These are phyloP conservation scores for Sarocladiaceae sp. DNA, from an alignment of 2,329 filamentous ascomycete species.

Conservation along the genomic window DNA sequence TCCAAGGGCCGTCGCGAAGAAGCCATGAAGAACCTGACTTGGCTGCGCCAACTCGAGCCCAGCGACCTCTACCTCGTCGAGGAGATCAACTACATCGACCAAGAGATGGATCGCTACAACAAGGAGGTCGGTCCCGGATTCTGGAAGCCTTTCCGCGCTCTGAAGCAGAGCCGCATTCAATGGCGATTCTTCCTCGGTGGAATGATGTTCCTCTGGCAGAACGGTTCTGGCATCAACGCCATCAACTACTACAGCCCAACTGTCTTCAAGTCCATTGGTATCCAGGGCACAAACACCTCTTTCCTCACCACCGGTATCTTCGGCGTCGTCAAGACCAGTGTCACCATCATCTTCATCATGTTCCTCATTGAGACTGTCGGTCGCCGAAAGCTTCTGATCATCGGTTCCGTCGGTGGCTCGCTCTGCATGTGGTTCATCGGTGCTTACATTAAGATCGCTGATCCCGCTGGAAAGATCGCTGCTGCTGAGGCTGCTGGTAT, in stretches of 20 bases:
- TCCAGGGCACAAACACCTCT: conserved; percentile 33
- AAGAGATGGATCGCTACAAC: conserved; percentile 62
- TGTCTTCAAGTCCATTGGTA: conserved; percentile 32
- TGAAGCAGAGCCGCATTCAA: conserved; percentile 53
- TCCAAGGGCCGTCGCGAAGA: conserved; percentile 56
- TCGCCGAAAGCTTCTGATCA: conserved; percentile 49
- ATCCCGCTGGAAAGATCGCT: conserved; percentile 24
- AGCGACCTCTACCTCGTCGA: conserved; percentile 68
- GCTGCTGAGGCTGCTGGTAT: background rate
- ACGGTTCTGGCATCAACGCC: conserved; percentile 66
- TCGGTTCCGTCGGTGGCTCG: conserved; percentile 54
- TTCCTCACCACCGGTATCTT: conserved; percentile 63
- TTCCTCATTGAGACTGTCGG: conserved; percentile 54
- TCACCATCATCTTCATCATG: conserved; percentile 61
- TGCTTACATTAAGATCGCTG: conserved; percentile 46
- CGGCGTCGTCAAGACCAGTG: conserved; percentile 60
- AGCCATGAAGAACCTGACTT: conserved; percentile 56
- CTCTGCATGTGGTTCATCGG: conserved; percentile 59
- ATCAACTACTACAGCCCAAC: conserved; percentile 66
- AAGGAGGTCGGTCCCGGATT: conserved; percentile 66
- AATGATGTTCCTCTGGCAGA: conserved; percentile 76
- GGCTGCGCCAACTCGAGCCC: conserved; percentile 56
- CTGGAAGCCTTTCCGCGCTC: conserved; percentile 65
- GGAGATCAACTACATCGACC: conserved; percentile 67
- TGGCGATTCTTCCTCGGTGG: conserved; percentile 71